These are phyloP conservation scores for Aspergillus sp. DNA, from an alignment of 2,329 filamentous ascomycete species.

Conservation along the genomic window DNA sequence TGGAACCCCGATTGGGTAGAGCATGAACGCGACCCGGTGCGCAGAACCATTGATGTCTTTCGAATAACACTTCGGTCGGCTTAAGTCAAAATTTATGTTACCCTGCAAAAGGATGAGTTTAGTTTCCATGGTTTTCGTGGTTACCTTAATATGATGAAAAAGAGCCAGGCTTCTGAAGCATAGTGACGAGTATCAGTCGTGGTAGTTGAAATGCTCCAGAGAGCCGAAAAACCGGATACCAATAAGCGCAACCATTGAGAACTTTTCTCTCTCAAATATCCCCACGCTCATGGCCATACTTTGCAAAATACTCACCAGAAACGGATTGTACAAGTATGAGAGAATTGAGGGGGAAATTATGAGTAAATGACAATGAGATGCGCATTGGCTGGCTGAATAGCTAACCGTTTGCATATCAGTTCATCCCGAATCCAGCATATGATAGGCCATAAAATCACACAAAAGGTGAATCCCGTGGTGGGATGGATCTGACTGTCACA, in stretches of 20 bases:
- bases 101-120: too few species aligned
- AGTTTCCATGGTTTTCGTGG: too few species aligned
- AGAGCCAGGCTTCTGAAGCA: too few species aligned
- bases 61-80: too few species aligned
- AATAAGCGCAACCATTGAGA: too few species aligned
- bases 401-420: background rate
- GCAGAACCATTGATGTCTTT: background rate
- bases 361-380: background rate
- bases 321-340: background rate
- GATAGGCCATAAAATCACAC: background rate
- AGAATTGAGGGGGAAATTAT: background rate
- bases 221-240: too few species aligned
- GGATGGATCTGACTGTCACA: background rate
- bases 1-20: background rate
- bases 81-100: too few species aligned
- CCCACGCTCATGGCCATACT: background rate
- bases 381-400: background rate
- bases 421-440: background rate
- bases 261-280: too few species aligned
- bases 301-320: background rate
- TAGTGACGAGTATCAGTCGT: too few species aligned
- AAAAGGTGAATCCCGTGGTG: background rate
- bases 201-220: too few species aligned
- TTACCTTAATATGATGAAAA: too few species aligned
- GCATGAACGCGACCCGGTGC: background rate